phyloP scores from a whole-genome alignment of 129 eudicot species.

The Arctium minus region DNA sequence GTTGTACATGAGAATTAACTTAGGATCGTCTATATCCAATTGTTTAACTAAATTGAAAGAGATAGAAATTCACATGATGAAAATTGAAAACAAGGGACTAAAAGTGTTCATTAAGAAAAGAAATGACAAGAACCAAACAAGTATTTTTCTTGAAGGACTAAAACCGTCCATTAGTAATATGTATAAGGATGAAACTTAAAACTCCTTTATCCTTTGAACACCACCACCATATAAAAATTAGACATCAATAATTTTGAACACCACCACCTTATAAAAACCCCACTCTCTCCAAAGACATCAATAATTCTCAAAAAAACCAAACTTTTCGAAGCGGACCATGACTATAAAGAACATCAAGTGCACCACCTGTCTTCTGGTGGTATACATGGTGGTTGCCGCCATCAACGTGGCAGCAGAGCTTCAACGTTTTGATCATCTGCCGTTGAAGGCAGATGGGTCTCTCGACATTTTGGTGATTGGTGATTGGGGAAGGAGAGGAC shows the following conservation, averaged over 20 bases:
- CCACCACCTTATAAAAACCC: neutral
- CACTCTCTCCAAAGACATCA: neutral
- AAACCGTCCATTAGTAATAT: neutral
- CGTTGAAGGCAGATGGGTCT: conserved; percentile 38
- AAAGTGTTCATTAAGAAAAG: neutral
- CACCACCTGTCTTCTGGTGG: conserved; percentile 17
- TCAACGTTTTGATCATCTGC: conserved; percentile 37
- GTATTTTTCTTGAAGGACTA: conserved; percentile 3
- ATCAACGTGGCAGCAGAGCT: conserved; percentile 42
- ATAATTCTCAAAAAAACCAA: neutral
- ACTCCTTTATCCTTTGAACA: neutral
- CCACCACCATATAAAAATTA: neutral
- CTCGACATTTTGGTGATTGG: conserved; percentile 65
- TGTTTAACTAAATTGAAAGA: no score
- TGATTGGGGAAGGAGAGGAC: conserved; percentile 87
- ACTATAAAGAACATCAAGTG: conserved; percentile 2
- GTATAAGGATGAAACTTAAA: neutral
- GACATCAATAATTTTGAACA: neutral
- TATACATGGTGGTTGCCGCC: conserved; percentile 3
- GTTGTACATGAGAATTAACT: no score
- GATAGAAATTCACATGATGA: neutral
- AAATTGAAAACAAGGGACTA: neutral
- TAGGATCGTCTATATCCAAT: no score
- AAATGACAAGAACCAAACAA: neutral
- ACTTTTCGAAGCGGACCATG: neutral